These are phyloP conservation scores for Theobroma cacao DNA, from an alignment of 345 rosid species.

Conservation along the genomic window DNA sequence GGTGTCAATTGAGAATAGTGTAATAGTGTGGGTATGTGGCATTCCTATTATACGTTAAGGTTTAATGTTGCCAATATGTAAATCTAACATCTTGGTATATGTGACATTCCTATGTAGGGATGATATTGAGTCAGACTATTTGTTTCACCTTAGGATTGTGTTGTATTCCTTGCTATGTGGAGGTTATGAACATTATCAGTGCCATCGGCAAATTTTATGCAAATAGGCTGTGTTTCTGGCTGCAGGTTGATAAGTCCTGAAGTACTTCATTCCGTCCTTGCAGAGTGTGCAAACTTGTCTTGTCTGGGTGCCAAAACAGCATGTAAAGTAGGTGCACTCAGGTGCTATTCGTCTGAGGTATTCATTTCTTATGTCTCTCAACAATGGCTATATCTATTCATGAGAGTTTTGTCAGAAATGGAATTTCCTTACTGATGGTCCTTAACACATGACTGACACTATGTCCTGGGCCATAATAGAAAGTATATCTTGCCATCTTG, in stretches of 20 bases:
- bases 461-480: neutral
- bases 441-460: neutral
- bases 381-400: neutral
- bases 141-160: neutral
- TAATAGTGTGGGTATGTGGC: too few relatives aligned
- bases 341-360: slow-evolving; percentile 1
- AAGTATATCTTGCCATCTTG: slow-evolving; percentile 7
- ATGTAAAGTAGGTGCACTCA: slow-evolving; percentile 47
- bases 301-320: slow-evolving; percentile 86
- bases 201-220: neutral
- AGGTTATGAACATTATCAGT: neutral
- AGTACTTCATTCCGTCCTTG: slow-evolving; percentile 80
- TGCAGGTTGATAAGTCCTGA: slow-evolving; percentile 85
- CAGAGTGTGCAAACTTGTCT: slow-evolving; percentile 76
- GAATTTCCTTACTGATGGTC: neutral
- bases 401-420: neutral
- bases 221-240: slow-evolving; percentile 12
- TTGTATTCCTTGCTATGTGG: neutral
- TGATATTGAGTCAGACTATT: neutral
- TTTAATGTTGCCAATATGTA: too few relatives aligned
- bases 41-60: too few relatives aligned
- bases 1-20: too few relatives aligned
- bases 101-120: too few relatives aligned
- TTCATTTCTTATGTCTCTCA: slow-evolving; percentile 2
- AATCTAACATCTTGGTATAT: too few relatives aligned